Base-by-base conservation (phyloP, 495 filamentous ascomycete species). In the Evansstolkia leycettana region DNA sequence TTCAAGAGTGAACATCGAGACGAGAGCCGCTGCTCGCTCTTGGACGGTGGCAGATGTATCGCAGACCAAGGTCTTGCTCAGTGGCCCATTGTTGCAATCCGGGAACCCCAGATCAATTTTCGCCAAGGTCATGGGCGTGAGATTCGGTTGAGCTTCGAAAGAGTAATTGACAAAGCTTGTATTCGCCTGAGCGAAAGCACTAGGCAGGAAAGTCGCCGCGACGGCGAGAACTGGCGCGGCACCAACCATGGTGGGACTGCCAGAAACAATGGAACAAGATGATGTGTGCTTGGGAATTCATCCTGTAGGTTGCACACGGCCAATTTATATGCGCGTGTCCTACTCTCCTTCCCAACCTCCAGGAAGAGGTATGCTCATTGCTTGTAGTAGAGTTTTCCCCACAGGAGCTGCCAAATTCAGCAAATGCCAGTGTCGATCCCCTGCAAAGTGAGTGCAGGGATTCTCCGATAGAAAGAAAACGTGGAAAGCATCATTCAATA, bases 1-100 rank as follows among this genome's bases (percentile, higher is more conserved):
- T 29, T 64, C 66, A 12, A 70, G 51, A 0, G 67, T 65, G 18
- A 63, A 55, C 15, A 60, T 40, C n/a, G 60, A 55, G n/a, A 65
- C 37, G 1, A 66, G 47, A 13, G 56, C 56, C 14, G 50, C 53
- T 0, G 68, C 71, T 39, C 71, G 61, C 1, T 72, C 67, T 6
- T 60, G 45, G 1, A 66, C 57, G 10, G 48, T 50, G 2, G 59
- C 60, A 1, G 57, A 61, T 0, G 54, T 45, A 33, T 78, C 48
- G 45, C 73, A 78, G 15, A 75, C 54, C 9, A 53, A n/a, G 10
- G 42, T 58, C 2, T 47, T 43, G 31, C 42, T 56, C 8, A 64
- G 41, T 1, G 59, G 59, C 2, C 51, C 51, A 28, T 38, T 48
- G 7, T 38, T 23, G 28, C 59, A 64, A 36, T 60, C 57, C 0